phyloP scores from a whole-genome alignment of 2,329 filamentous ascomycete species.

The Cytospora mali region DNA sequence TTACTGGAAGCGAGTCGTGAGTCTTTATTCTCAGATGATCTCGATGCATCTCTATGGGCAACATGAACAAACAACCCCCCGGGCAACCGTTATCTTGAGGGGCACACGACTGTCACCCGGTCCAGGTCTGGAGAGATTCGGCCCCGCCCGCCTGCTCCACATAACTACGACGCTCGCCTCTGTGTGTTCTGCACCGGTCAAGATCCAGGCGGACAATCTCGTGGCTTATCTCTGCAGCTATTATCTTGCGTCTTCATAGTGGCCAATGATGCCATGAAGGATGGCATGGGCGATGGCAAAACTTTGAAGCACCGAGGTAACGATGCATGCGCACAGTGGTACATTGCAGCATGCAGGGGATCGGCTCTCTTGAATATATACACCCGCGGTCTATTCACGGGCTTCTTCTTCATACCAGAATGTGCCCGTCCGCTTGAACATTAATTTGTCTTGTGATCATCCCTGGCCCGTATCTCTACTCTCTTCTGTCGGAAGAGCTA shows the following conservation, averaged over 20 bases:
- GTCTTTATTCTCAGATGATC: not conserved
- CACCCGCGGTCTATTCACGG: not conserved
- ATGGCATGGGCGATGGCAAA: constrained; percentile 4
- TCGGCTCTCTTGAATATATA: not conserved
- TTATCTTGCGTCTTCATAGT: constrained; percentile 1
- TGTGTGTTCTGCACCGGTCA: constrained; percentile 4
- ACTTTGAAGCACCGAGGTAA: not conserved
- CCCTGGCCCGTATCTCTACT: not conserved
- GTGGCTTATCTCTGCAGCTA: constrained; percentile 13
- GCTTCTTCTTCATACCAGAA: not conserved
- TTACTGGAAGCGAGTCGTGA: not conserved
- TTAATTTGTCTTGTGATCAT: not conserved
- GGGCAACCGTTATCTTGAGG: not conserved
- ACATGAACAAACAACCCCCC: no score
- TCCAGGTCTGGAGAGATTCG: not conserved
- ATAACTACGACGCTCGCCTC: constrained; percentile 6
- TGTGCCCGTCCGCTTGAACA: no score
- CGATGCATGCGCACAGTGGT: constrained; percentile 5
- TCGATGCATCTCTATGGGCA: no score
- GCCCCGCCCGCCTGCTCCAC: constrained; percentile 7
- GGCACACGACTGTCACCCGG: not conserved
- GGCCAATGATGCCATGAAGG: constrained; percentile 16
- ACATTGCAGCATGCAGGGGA: not conserved
- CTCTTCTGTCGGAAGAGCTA: not conserved
- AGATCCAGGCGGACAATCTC: not conserved